A percentile compares a stretch with the other conserved stretches of the same genome.
phyloP scores from a whole-genome alignment of 2,329 filamentous ascomycete genomes.

The Ceratocystis variospora region DNA sequence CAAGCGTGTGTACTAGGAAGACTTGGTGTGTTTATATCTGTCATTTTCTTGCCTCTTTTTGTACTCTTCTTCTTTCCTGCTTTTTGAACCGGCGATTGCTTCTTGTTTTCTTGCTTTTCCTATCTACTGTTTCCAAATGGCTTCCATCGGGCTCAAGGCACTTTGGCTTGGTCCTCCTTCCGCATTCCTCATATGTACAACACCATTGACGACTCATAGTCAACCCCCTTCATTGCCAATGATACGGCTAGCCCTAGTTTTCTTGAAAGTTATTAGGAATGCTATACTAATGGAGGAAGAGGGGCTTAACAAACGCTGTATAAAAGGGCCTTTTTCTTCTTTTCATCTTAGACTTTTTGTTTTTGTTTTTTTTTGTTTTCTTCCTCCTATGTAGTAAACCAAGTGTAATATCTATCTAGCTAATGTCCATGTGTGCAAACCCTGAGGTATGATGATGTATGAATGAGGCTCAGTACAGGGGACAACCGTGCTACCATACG shows the following conservation, averaged over 20 bases:
- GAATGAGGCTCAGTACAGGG: no score
- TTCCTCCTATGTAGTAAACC: slow-evolving; percentile 3
- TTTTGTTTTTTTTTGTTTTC: slow-evolving; percentile 12
- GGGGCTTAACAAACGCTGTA: slow-evolving; percentile 15
- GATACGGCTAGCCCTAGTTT: not conserved
- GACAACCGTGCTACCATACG: no score
- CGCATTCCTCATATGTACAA: slow-evolving; percentile 8
- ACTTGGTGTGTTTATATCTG: not conserved
- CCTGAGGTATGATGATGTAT: no score
- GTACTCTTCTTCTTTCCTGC: slow-evolving; percentile 8
- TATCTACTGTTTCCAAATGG: not conserved
- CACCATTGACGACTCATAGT: not conserved
- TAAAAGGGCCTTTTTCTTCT: slow-evolving; percentile 14
- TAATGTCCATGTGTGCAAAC: not conserved
- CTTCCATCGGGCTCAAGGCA: slow-evolving; percentile 5
- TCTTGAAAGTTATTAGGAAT: not conserved
- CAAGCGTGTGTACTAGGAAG: slow-evolving; percentile 71
- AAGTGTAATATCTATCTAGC: not conserved
- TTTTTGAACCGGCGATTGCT: slow-evolving; percentile 13
- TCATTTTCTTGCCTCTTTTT: slow-evolving; percentile 11
- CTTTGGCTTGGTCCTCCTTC: not conserved
- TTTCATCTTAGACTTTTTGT: slow-evolving; percentile 13
- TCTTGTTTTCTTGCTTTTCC: slow-evolving; percentile 4
- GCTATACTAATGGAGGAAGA: not conserved
- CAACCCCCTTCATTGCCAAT: not conserved